A percentile compares a stretch with the other conserved stretches of the same genome.
Conservation (phyloP, 352 stramenopile species). For the Phytophthora vignae region DNA sequence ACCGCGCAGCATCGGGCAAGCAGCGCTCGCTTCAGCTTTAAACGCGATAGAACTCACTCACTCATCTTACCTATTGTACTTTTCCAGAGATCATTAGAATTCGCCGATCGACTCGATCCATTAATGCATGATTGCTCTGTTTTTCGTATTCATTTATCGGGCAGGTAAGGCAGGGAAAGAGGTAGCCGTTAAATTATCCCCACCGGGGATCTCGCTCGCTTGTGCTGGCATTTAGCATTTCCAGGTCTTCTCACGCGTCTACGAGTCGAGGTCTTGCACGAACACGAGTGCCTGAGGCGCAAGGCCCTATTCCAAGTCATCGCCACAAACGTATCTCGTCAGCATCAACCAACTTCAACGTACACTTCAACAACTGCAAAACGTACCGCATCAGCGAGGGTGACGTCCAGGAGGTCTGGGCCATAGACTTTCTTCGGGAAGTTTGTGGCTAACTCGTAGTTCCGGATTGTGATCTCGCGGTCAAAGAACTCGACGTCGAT, state of each 20-base stretch:
- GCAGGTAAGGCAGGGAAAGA: background rate
- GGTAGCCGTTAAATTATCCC: constrained; percentile 23
- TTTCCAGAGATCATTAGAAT: constrained; percentile 31
- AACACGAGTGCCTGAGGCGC: constrained; percentile 80
- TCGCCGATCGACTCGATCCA: constrained; percentile 10
- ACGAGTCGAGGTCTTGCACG: constrained; percentile 88
- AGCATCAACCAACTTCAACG: constrained; percentile 1
- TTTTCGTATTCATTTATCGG: constrained; percentile 8
- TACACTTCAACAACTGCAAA: background rate
- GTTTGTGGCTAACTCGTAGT: constrained; percentile 89
- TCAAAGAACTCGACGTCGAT: constrained; percentile 87
- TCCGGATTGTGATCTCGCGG: constrained; percentile 72
- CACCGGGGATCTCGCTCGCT: constrained; percentile 13
- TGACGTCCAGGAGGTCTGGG: constrained; percentile 64
- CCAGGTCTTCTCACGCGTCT: constrained; percentile 16
- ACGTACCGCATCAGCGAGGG: constrained; percentile 76
- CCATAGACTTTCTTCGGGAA: constrained; percentile 83
- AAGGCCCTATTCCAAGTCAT: constrained; percentile 54
- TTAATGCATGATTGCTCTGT: constrained; percentile 18
- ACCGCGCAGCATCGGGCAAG: constrained; percentile 83
- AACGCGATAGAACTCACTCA: constrained; percentile 11
- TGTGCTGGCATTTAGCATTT: constrained; percentile 23
- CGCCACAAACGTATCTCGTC: background rate
- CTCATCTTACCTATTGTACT: constrained; percentile 20
- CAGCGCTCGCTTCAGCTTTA: constrained; percentile 58